Percentiles rank a stretch among this genome's conserved stretches.
Evolutionary conservation across 2,329 filamentous ascomycete genomes (phyloP).

Genomic region (Fusarium ramigenum): DNA sequence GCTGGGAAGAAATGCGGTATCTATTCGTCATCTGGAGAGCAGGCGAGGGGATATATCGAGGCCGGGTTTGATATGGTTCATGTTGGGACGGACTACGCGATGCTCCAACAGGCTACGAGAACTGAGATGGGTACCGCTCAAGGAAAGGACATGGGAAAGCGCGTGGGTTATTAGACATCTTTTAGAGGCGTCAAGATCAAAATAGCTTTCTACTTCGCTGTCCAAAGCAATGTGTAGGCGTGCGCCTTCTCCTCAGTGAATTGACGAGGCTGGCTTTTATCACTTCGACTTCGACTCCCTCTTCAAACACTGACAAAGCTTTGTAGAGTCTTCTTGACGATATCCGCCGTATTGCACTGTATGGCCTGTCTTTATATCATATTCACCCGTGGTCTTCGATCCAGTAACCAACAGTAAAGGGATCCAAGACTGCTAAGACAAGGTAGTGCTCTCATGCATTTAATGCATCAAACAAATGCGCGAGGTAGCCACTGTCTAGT

Average conservation of each 20-base stretch:
- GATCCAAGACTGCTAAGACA: constrained; percentile 54
- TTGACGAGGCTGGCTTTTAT: rapidly evolving
- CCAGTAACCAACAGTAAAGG: constrained; percentile 29
- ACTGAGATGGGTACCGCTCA: not conserved
- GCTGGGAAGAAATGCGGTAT: constrained; percentile 11
- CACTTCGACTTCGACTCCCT: not conserved
- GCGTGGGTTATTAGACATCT: not conserved
- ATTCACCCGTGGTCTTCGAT: rapidly evolving
- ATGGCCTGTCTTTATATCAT: constrained; percentile 58
- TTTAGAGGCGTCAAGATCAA: not conserved
- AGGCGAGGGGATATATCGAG: not conserved
- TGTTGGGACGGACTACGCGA: not conserved
- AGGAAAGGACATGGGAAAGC: not conserved
- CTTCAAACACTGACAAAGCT: not conserved
- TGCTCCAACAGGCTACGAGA: not conserved
- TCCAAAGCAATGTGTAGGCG: not conserved
- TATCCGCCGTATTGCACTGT: constrained; percentile 57
- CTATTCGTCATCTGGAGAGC: not conserved
- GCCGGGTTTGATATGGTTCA: constrained; percentile 14
- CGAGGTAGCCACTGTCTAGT: constrained; percentile 51
- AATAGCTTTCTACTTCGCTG: not conserved
- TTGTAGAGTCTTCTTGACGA: constrained; percentile 57
- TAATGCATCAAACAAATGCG: constrained; percentile 49
- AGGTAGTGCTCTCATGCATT: constrained; percentile 53
- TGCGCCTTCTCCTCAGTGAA: not conserved